phyloP scores from a whole-genome alignment of 2,329 filamentous ascomycete genomes.

The Fusarium sp. region DNA sequence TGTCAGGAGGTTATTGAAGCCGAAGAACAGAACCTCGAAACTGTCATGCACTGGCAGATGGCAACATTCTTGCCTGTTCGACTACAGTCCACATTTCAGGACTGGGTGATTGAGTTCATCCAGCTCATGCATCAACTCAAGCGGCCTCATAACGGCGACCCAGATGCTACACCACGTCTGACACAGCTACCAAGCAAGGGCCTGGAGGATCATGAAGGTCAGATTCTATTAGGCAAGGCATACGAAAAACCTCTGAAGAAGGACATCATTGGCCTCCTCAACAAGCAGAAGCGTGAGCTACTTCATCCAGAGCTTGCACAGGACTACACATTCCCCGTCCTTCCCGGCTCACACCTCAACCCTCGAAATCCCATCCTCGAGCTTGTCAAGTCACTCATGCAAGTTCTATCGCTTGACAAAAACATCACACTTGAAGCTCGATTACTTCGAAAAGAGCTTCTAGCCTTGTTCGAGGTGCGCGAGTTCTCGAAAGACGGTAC shows the following conservation, averaged over 20 bases:
- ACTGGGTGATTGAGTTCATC: slow-evolving; percentile 95
- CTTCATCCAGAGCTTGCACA: slow-evolving; percentile 86
- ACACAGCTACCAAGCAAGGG: slow-evolving; percentile 69
- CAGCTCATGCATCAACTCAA: slow-evolving; percentile 93
- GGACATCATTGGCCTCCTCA: slow-evolving; percentile 83
- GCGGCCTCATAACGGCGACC: slow-evolving; percentile 65
- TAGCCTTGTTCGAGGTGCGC: slow-evolving; percentile 90
- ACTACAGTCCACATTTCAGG: slow-evolving; percentile 85
- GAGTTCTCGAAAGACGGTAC: slow-evolving; percentile 91
- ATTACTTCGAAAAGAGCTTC: slow-evolving; percentile 86
- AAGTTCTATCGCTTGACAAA: slow-evolving; percentile 90
- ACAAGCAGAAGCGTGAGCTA: slow-evolving; percentile 87
- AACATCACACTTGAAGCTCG: slow-evolving; percentile 90
- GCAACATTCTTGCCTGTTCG: slow-evolving; percentile 84
- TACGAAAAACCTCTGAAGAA: slow-evolving; percentile 93
- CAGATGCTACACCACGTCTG: slow-evolving; percentile 62
- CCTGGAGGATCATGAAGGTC: slow-evolving; percentile 67
- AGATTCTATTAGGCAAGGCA: slow-evolving; percentile 77
- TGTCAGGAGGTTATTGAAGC: slow-evolving; percentile 82
- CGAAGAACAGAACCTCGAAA: slow-evolving; percentile 81
- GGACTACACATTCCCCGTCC: slow-evolving; percentile 85
- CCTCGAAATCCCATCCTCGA: slow-evolving; percentile 80
- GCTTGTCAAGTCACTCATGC: slow-evolving; percentile 91
- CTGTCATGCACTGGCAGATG: slow-evolving; percentile 98
- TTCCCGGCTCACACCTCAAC: slow-evolving; percentile 74